These are phyloP conservation scores for Ogataea hybrid DNA, from an alignment of 1,139 yeast genomes.

Conservation along the genomic window DNA sequence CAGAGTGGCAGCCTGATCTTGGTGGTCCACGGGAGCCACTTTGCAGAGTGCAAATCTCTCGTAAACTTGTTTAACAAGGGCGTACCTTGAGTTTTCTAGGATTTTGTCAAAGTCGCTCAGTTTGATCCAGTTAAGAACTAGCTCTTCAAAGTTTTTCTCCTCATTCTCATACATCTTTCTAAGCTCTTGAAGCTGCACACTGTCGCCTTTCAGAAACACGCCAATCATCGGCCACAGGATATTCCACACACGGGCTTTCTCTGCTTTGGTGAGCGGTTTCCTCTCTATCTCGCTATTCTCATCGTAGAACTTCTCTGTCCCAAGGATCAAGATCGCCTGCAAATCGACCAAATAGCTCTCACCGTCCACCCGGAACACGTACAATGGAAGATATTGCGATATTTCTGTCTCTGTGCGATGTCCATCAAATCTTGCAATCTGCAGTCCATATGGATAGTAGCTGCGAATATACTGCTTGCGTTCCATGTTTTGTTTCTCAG, in stretches of 20 bases:
- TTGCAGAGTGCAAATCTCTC: slow-evolving; percentile 15
- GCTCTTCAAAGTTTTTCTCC: slow-evolving; percentile 27
- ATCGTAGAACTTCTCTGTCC: slow-evolving; percentile 40
- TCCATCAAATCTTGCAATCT: slow-evolving; percentile 44
- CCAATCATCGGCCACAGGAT: slow-evolving; percentile 55
- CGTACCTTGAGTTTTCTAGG: slow-evolving; percentile 15
- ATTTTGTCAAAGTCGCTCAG: slow-evolving; percentile 20
- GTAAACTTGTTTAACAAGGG: slow-evolving; percentile 6
- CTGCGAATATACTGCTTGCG: slow-evolving; percentile 44
- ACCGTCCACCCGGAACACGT: slow-evolving; percentile 37
- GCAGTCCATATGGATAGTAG: slow-evolving; percentile 66
- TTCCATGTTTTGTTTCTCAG: slow-evolving; percentile 40
- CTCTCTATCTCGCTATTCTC: slow-evolving; percentile 30
- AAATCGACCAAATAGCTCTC: slow-evolving; percentile 56
- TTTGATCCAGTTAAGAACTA: slow-evolving; percentile 31
- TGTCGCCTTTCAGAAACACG: slow-evolving; percentile 27
- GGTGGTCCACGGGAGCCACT: slow-evolving; percentile 7
- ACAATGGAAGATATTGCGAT: slow-evolving; percentile 50
- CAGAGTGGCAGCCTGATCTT: not conserved
- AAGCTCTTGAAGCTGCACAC: slow-evolving; percentile 19
- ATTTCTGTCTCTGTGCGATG: slow-evolving; percentile 33
- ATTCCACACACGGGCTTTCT: slow-evolving; percentile 54
- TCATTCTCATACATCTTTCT: slow-evolving; percentile 26
- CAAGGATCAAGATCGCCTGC: slow-evolving; percentile 60
- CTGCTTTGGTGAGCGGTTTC: slow-evolving; percentile 34